Base-by-base conservation (phyloP, 208 protist species). In the Wallacemonas sp. region DNA sequence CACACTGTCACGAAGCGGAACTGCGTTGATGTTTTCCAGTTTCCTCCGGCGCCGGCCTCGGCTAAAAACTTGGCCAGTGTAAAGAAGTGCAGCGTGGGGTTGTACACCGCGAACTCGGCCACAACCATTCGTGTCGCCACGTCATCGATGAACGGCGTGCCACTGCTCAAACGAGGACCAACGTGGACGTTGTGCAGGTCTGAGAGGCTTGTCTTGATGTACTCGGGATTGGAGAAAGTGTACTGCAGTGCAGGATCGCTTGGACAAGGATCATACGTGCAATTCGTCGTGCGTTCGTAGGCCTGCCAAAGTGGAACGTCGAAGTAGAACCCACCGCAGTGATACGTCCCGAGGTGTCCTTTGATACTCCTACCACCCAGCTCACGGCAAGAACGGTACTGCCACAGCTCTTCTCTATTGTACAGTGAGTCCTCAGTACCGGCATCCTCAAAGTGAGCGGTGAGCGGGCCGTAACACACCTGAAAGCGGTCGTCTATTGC, bases 321-420 rank as follows among this genome's bases (percentile, higher is more conserved):
- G 45, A 84, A 77, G 54, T 72, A 54, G 44, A 71, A 87, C 8
- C 81, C 81, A 32, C 81, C 77, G 45, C 81, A 87, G 69, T 87
- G 70, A 42, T 84, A 87, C 13, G 32, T 48, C 45, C 55, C 36
- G n/a, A 81, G 53, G 2, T 58, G n/a, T 1, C 73, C 73, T 0
- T 27, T 13, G 3, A 72, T 1, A 4, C 21, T 45, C 2, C 27
- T 22, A 17, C 80, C 76, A 0, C 63, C 57, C 34, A 78, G 32
- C 22, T 52, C 41, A 1, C 60, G 9, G 50, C 80, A 86, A 33
- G 30, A 68, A 17, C 17, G 8, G 60, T 83, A 79, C 12, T 38
- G 24, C 77, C 77, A 83, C 32, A 22, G 26, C 15, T 34, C 15
- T n/a, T 59, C 50, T 21, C 34, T n/a, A 39, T 67, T 67, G 46